Percentiles rank a stretch among this genome's conserved stretches.
These are phyloP conservation scores for Saccharomycopsis oosterbeekiorum DNA, from an alignment of 805 yeast genomes.

Conservation along the genomic window DNA sequence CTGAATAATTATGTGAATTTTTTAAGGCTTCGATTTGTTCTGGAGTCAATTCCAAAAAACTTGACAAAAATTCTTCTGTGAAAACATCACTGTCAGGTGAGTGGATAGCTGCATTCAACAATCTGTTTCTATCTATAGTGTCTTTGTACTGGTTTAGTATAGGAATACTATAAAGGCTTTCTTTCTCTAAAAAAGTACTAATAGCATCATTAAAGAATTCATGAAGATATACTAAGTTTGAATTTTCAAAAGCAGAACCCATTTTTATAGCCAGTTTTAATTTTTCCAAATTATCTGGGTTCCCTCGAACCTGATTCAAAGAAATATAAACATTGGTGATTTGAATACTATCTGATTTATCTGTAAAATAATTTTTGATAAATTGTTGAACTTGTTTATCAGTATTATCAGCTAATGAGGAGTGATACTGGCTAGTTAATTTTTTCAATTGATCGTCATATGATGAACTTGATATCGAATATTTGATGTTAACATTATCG, in stretches of 20 bases:
- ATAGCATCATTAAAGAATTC: constrained; percentile 36
- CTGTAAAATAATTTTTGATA: not conserved
- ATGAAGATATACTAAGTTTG: constrained; percentile 30
- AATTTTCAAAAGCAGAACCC: constrained; percentile 26
- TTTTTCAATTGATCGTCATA: not conserved
- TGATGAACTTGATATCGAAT: not conserved
- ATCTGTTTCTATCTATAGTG: constrained; percentile 37
- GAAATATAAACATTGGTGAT: constrained; percentile 4
- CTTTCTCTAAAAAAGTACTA: constrained; percentile 28
- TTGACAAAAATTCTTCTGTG: constrained; percentile 42
- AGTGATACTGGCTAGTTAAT: not conserved
- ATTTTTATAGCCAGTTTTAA: constrained; percentile 21
- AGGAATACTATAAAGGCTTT: constrained; percentile 30
- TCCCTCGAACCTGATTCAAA: not conserved
- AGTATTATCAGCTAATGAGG: not conserved
- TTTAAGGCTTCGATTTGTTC: constrained; percentile 36
- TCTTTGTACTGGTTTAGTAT: constrained; percentile 31
- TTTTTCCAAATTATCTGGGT: constrained; percentile 13
- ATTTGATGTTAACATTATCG: not conserved
- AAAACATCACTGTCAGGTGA: constrained; percentile 30
- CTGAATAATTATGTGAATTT: constrained; percentile 37
- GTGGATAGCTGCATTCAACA: constrained; percentile 47
- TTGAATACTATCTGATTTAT: constrained; percentile 2
- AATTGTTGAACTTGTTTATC: not conserved
- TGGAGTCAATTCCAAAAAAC: constrained; percentile 37